Percentiles rank a stretch among this genome's conserved stretches.
phyloP scores from a whole-genome alignment of 345 rosid genomes.

The Brassica cretica region DNA sequence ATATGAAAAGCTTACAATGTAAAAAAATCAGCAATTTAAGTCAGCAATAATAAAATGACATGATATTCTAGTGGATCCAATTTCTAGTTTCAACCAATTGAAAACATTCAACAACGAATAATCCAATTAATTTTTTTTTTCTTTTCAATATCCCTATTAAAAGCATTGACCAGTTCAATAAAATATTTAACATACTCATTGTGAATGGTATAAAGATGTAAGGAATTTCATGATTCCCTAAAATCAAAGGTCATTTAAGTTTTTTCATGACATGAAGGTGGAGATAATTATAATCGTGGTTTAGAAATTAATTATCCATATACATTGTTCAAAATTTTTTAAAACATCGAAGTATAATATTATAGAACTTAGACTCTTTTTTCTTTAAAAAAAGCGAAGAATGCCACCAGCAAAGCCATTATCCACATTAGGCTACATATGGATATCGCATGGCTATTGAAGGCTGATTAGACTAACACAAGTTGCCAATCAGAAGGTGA shows the following conservation, averaged over 20 bases:
- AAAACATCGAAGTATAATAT: not conserved
- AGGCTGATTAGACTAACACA: not conserved
- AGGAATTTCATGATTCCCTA: not conserved
- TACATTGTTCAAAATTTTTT: not conserved
- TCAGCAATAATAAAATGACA: too few species aligned
- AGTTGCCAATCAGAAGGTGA: constrained; percentile 7
- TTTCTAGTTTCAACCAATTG: too few species aligned
- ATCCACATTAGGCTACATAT: constrained; percentile 10
- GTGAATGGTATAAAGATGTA: not conserved
- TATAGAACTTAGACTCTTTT: not conserved
- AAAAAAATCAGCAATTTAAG: too few species aligned
- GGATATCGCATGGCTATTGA: constrained; percentile 1
- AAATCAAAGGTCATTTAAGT: not conserved
- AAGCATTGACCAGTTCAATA: too few species aligned
- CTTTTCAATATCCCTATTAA: too few species aligned
- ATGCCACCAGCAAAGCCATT: not conserved
- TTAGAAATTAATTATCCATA: not conserved
- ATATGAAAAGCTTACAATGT: too few species aligned
- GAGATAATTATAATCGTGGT: not conserved
- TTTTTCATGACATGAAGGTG: not conserved
- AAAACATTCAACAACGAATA: too few species aligned
- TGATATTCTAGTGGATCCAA: too few species aligned
- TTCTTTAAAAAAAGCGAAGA: not conserved
- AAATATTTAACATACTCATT: too few species aligned
- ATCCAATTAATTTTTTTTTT: too few species aligned